Evolutionary conservation across 345 rosid species (phyloP), one percentile per base, ranked within the genome.

Genomic region (Hibiscus mutabilis): DNA sequence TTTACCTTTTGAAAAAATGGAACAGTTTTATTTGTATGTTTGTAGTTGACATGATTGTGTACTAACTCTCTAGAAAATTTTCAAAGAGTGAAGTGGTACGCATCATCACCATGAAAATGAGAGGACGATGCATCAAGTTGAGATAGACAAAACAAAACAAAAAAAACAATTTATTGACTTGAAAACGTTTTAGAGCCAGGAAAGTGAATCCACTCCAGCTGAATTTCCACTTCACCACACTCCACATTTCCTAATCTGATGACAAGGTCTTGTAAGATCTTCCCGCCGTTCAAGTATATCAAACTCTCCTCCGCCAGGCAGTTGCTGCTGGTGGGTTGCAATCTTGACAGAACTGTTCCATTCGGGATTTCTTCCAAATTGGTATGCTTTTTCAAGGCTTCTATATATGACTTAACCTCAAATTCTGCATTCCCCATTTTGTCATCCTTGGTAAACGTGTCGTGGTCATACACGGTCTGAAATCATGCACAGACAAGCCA

Each of bases 341-440:
- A 59, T 42, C 80, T 87, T 10, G 88, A 73, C 57, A 95, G 73
- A 31, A 86, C 72, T 22, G 94, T 88, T 72, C 96, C 97, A 47
- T 64, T 78, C 16, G 97, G 92, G n/a, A 86, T 66, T 44, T 79
- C 82, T 0, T 35, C 56, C 71, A 88, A 77, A 37, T 83, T 78
- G 2, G 25, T 9, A 19, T 55, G 4, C 90, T 82, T 89, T 82
- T 62, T 87, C 60, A 86, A 79, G 49, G 96, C 94, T 71, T 88
- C 91, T 6, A 88, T 74, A 55, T 73, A 96, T 0, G 87, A 66
- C 68, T 71, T 85, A 31, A 96, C 83, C 74, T 81, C 86, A 56
- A 96, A 84, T 70, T 92, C 97, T 1, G 97, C 95, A 66, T 96
- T 90, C 29, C 98, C 98, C 99, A 92, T 92, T 77, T 82, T 83